These are phyloP conservation scores for Debaryomyces psychrophilus DNA, from an alignment of 1,139 yeast genomes.

Conservation along the genomic window DNA sequence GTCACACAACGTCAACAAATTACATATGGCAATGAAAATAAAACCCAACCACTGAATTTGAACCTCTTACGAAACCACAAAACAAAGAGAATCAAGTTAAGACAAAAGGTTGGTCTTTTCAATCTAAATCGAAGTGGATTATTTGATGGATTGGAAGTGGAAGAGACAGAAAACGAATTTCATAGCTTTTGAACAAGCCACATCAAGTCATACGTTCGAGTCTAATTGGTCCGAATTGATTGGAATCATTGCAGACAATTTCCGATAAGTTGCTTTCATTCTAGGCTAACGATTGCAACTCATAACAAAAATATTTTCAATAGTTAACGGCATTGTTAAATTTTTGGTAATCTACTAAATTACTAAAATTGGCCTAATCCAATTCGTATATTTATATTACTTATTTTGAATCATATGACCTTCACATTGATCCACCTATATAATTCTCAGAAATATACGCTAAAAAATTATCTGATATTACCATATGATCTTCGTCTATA, in stretches of 20 bases:
- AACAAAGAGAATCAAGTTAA: neutral
- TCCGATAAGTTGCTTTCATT: too few species aligned
- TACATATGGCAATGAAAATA: neutral
- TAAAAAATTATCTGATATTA: constrained; percentile 54
- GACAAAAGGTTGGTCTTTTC: neutral
- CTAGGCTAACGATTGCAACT: too few species aligned
- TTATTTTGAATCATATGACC: neutral
- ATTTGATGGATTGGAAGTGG: neutral
- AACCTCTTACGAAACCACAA: neutral
- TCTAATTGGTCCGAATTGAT: too few species aligned
- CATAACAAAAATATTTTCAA: neutral
- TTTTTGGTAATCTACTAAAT: neutral
- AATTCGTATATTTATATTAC: neutral
- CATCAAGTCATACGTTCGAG: neutral
- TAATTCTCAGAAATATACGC: constrained; percentile 40
- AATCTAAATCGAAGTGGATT: neutral
- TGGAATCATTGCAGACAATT: too few species aligned
- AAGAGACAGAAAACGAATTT: neutral
- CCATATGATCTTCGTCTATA: constrained; percentile 71
- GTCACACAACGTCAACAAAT: too few species aligned
- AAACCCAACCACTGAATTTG: neutral
- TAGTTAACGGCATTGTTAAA: neutral
- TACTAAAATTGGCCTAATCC: neutral
- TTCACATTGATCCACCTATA: constrained; percentile 21
- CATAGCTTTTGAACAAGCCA: neutral